Evolutionary conservation across 2,329 filamentous ascomycete genomes (phyloP).

Genomic region (Colletotrichum tofieldiae): DNA sequence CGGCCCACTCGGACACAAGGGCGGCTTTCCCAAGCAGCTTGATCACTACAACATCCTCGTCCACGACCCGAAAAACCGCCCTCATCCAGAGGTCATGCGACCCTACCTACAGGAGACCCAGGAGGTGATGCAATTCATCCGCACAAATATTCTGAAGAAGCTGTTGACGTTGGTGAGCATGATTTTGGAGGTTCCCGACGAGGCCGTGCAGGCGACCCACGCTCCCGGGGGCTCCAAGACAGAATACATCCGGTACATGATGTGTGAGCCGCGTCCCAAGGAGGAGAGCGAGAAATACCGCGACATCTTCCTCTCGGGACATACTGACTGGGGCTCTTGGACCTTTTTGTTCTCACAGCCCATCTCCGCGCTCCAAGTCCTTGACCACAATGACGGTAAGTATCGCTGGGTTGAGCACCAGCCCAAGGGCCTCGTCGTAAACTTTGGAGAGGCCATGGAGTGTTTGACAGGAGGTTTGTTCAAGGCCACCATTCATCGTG

Average conservation of each 20-base stretch:
- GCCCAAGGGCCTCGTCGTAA: conserved; percentile 55
- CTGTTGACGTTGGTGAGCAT: neutral
- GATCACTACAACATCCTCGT: conserved; percentile 33
- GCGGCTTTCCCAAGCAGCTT: conserved; percentile 21
- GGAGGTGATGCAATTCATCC: conserved; percentile 48
- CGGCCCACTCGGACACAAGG: conserved; percentile 46
- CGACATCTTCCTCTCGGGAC: conserved; percentile 57
- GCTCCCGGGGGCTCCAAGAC: conserved; percentile 52
- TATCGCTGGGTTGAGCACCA: conserved; percentile 45
- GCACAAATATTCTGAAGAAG: conserved; percentile 47
- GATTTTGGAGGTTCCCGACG: conserved; percentile 52
- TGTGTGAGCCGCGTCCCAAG: conserved; percentile 53
- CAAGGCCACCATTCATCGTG: conserved; percentile 51
- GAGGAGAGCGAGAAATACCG: conserved; percentile 55
- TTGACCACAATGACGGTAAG: conserved; percentile 50
- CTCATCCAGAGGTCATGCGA: conserved; percentile 35
- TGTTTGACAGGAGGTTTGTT: conserved; percentile 50
- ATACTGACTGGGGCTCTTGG: conserved; percentile 57
- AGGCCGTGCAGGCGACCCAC: conserved; percentile 54
- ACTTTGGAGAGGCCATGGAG: conserved; percentile 53
- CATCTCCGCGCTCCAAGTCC: conserved; percentile 57
- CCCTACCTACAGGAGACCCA: conserved; percentile 45
- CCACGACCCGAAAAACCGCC: conserved; percentile 49
- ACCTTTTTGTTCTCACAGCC: conserved; percentile 58
- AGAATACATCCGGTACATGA: conserved; percentile 55